Base-by-base conservation (phyloP, 2,329 filamentous ascomycete species). In the Metarhizium robertsii region DNA sequence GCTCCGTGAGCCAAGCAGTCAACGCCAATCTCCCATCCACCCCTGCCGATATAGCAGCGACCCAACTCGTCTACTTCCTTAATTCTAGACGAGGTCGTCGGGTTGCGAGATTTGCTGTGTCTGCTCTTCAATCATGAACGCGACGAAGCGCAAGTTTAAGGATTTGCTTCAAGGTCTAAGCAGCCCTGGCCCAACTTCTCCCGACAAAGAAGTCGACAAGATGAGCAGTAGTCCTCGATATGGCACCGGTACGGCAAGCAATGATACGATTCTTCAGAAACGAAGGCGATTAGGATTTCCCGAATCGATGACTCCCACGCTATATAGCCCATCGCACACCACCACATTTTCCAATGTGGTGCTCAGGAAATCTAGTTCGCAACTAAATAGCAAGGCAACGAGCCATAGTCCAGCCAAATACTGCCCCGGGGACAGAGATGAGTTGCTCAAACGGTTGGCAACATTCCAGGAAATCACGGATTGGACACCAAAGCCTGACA, bases 401-500 rank as follows among this genome's bases (percentile, higher is more conserved):
- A 63, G 61, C 42, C 62, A 67, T n/a, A 61, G 65, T 25, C 67
- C 65, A 2, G 73, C 88, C 1, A 90, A 87, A 64, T 97, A 94
- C 73, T 88, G 88, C 54, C 92, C 94, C 0, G 88, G 86, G 73
- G 92, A 94, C 68, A 87, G 94, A 53, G 83, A 85, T 43, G 84
- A 90, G 61, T 91, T 97, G 59, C 77, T 97, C 11, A 83, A 81
- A 62, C 78, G 94, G 29, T 77, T 99, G 32, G 87, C 87, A 58
- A 95, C 90, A 0, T 99, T 95, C 67, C 88, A 92, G 66, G 90
- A 92, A 61, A 85, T 97, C 50, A 94, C 90, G 54, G 83, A 88
- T 67, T 99, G 92, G 92, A 87, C 88, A n/a, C 88, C 90, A 0
- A 97, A 97, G 68, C 92, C 94, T 0, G 83, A 92, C 53, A 79